These are phyloP conservation scores for Aegilops speltoides DNA, from an alignment of 176 grass and related monocot species.

Conservation along the genomic window DNA sequence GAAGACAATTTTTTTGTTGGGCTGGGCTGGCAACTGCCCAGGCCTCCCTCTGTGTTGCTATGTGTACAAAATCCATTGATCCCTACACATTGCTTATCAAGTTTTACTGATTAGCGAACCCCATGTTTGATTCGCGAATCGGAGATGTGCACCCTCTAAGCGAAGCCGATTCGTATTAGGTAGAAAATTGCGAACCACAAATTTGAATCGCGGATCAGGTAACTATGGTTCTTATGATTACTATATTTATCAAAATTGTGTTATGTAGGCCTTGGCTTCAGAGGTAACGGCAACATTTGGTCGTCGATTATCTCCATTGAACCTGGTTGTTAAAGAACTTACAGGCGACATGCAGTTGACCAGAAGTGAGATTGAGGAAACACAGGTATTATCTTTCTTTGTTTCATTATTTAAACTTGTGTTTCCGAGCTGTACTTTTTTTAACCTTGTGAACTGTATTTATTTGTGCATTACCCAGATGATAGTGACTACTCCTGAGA, in stretches of 20 bases:
- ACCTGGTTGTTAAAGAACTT: constrained; percentile 82
- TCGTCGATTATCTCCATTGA: constrained; percentile 74
- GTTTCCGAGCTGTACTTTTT: constrained; percentile 17
- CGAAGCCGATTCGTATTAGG: background rate
- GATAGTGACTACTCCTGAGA: constrained; percentile 99
- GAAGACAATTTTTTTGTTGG: background rate
- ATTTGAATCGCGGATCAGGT: background rate
- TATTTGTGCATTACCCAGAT: constrained; percentile 53
- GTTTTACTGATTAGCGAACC: background rate
- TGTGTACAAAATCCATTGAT: background rate
- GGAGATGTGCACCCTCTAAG: background rate
- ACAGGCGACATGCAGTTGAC: constrained; percentile 98
- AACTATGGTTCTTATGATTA: background rate
- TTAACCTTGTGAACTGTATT: constrained; percentile 17
- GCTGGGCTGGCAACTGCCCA: background rate
- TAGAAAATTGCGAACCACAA: background rate
- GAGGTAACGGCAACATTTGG: constrained; percentile 92
- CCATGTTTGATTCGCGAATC: background rate
- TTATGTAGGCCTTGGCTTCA: constrained; percentile 84
- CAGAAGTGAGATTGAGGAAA: constrained; percentile 90
- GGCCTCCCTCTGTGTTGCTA: background rate
- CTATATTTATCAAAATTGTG: constrained; percentile 33
- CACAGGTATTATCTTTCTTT: constrained; percentile 53
- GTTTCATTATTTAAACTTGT: constrained; percentile 10
- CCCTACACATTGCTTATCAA: background rate